Percentiles rank a stretch among this genome's conserved stretches.
Conservation (phyloP, 768 basidiomycete species). For the Cystofilobasidium macerans region DNA sequence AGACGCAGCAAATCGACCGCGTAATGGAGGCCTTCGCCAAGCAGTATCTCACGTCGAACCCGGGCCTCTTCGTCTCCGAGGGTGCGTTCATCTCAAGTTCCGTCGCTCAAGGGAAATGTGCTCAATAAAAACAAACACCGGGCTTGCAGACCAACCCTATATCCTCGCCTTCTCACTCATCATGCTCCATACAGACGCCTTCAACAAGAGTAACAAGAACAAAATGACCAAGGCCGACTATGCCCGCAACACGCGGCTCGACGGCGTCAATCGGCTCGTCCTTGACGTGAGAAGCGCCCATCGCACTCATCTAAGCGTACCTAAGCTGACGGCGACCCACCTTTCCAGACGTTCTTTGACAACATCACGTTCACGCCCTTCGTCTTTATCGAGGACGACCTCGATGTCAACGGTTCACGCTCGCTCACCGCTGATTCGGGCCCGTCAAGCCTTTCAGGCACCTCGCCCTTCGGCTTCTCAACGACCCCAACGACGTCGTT, state of each 20-base stretch:
- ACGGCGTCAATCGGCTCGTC: constrained; percentile 69
- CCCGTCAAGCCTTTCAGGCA: constrained; percentile 5
- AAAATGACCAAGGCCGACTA: constrained; percentile 97
- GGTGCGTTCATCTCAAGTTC: constrained; percentile 42
- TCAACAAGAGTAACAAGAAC: constrained; percentile 92
- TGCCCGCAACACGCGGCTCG: constrained; percentile 77
- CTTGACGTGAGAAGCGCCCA: constrained; percentile 66
- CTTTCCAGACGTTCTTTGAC: constrained; percentile 75
- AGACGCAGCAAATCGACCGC: constrained; percentile 97
- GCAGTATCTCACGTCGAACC: constrained; percentile 73
- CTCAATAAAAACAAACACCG: not conserved
- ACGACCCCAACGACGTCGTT: constrained; percentile 13
- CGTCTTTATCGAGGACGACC: constrained; percentile 66
- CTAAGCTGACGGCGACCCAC: no score
- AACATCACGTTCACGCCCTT: constrained; percentile 94
- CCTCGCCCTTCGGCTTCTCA: constrained; percentile 4
- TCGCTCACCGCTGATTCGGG: constrained; percentile 27
- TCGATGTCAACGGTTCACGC: constrained; percentile 53
- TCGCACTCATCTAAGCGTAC: not conserved
- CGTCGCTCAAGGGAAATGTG: no score
- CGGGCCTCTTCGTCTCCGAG: constrained; percentile 61
- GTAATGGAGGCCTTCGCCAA: constrained; percentile 90
- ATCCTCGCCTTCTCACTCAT: constrained; percentile 94
- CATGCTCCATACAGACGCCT: constrained; percentile 96
- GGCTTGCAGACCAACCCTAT: constrained; percentile 74